Base-by-base conservation (phyloP, 192 early-diverging fungal species). In the Coemansia erecta region DNA sequence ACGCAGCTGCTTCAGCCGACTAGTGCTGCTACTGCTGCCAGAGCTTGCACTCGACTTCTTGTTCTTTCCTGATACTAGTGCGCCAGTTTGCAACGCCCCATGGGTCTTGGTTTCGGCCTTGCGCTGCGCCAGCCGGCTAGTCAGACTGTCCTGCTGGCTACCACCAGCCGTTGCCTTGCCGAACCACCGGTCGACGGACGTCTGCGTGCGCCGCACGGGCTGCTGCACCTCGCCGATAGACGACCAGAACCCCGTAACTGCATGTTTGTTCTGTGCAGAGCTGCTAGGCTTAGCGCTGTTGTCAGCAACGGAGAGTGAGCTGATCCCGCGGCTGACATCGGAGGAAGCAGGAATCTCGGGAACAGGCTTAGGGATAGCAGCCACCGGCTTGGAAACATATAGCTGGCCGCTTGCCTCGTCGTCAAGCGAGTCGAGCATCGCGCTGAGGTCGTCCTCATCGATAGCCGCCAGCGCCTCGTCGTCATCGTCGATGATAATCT, bases 401-500 rank as follows among this genome's bases (percentile, higher is more conserved):
- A n/a, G 19, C 31, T 63, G 52, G 47, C 39, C 31, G 26, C n/a
- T 31, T 2, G 7, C 19, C 53, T 46, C 7, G 46, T 22, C 51
- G 31, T 28, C n/a, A 17, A 22, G 1, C 26, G 40, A 11, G 15
- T 11, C 10, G 26, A 51, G 42, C 15, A 28, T 26, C 37, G 66
- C 70, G 58, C 51, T 66, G 1, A 79, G 42, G 15, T 72, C 76
- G 3, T 57, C 39, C 22, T 50, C 52, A 47, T 73, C 60, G 19
- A 66, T 51, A 14, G 54, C 63, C n/a, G 65, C 62, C 53, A 79
- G 65, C 5, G 39, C 61, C 24, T 79, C 68, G 22, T 69, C 60
- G 40, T 65, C 69, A 22, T 69, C 65, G 43, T 72, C 63, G 43
- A 72, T 66, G 53, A 61, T 68, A 44, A 69, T 69, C 60, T 66